Percentiles rank a stretch among this genome's conserved stretches.
Conservation (phyloP, 1,284 basidiomycete genomes). For the Ceratobasidium sp. region DNA sequence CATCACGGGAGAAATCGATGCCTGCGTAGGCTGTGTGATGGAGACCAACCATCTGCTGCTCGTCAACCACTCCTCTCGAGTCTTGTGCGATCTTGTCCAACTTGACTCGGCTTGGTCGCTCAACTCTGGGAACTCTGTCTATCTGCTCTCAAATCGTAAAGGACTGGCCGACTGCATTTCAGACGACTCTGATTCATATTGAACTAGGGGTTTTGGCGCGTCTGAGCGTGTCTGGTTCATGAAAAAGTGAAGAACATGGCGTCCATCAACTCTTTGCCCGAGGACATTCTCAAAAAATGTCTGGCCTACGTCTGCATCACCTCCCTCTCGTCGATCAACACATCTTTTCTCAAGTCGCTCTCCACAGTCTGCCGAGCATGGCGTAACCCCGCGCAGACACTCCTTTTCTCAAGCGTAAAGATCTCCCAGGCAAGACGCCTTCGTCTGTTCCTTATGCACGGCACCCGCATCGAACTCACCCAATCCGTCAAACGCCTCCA, state of each 20-base stretch:
- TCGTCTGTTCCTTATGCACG: conserved; percentile 25
- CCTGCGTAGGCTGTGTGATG: conserved; percentile 4
- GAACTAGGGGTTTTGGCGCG: not conserved
- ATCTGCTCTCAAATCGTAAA: not conserved
- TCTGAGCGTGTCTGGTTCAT: not conserved
- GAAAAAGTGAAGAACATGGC: not conserved
- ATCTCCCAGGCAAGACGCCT: conserved; percentile 23
- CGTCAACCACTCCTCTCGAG: not conserved
- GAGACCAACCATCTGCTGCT: not conserved
- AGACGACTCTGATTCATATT: not conserved
- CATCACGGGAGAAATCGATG: not conserved
- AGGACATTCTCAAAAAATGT: conserved; percentile 27
- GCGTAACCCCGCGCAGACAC: conserved; percentile 20
- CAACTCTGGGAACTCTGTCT: not conserved
- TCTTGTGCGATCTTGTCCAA: not conserved
- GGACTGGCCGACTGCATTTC: not conserved
- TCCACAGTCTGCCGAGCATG: conserved; percentile 17
- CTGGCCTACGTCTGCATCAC: conserved; percentile 25
- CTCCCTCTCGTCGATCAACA: conserved; percentile 24
- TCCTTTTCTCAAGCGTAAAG: conserved; percentile 28
- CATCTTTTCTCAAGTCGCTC: conserved; percentile 19
- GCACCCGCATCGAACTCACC: conserved; percentile 26
- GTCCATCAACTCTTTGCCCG: conserved; percentile 6
- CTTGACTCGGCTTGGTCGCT: no score
- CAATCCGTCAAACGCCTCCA: conserved; percentile 34